Evolutionary conservation across 1,284 basidiomycete species (phyloP).

Genomic region (Caloboletus firmus): DNA sequence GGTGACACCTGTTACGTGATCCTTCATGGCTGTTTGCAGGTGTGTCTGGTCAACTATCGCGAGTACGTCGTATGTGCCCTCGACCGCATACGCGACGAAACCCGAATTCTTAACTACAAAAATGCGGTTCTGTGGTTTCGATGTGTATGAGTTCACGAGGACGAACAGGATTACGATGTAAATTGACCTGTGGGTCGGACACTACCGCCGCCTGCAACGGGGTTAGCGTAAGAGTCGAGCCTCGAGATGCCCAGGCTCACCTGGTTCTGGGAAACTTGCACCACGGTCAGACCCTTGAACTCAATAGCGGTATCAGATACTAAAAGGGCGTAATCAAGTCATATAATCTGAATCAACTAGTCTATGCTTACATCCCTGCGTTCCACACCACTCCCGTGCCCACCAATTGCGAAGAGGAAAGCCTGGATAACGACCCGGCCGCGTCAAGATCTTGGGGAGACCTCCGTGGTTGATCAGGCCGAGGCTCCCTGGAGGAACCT

Average conservation of each 20-base stretch:
- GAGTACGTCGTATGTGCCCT: constrained; percentile 73
- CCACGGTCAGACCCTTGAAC: constrained; percentile 73
- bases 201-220: constrained; percentile 62
- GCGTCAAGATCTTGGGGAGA: constrained; percentile 66
- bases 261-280: constrained; percentile 79
- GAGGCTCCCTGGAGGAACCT: constrained; percentile 63
- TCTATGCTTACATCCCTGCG: constrained; percentile 56
- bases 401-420: constrained; percentile 80
- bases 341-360: constrained; percentile 1
- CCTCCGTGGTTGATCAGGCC: constrained; percentile 79
- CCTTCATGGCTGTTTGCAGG: constrained; percentile 56
- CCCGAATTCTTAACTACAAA: constrained; percentile 78
- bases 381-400: constrained; percentile 68
- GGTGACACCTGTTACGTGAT: constrained; percentile 56
- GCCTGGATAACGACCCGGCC: constrained; percentile 72
- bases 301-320: constrained; percentile 78
- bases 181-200: constrained; percentile 62
- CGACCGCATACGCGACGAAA: constrained; percentile 72
- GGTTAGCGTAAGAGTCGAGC: constrained; percentile 5
- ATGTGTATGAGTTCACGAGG: background rate
- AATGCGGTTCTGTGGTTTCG: constrained; percentile 54
- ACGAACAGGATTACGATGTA: background rate
- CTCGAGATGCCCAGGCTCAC: constrained; percentile 17
- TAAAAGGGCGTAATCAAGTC: constrained; percentile 25
- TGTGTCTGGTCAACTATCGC: constrained; percentile 81